Conservation (phyloP, 2,329 filamentous ascomycete species). For the Colletotrichum eleusines region DNA sequence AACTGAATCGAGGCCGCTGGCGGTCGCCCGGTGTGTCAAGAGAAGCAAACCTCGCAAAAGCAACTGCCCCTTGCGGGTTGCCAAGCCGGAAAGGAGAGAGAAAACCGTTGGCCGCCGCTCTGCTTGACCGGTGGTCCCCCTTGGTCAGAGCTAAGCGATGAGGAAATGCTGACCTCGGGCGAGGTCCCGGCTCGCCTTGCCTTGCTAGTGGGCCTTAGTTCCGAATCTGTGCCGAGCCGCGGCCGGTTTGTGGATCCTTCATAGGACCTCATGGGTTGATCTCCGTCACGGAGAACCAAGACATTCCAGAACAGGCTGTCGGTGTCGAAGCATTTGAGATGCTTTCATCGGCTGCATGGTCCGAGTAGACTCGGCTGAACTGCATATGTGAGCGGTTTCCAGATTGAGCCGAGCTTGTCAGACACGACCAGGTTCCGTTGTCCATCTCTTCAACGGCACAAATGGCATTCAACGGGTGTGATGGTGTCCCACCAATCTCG, state of each 20-base stretch:
- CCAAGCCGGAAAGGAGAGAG: neutral
- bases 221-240: constrained; percentile 25
- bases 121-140: neutral
- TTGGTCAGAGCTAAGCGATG: neutral
- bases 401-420: neutral
- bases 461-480: neutral
- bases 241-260: constrained; percentile 13
- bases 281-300: neutral
- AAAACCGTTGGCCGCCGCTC: neutral
- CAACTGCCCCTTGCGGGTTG: neutral
- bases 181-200: neutral
- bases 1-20: neutral
- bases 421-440: too few species aligned
- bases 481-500: neutral
- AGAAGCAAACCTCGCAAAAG: constrained; percentile 4
- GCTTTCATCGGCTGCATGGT: neutral
- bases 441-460: neutral
- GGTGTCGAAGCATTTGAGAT: neutral
- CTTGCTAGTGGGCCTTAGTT: neutral
- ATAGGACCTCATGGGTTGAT: neutral
- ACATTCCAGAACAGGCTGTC: neutral
- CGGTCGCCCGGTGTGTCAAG: constrained; percentile 4
- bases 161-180: neutral
- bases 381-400: neutral
- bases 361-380: neutral